Base-by-base conservation (phyloP, 805 yeast genomes). In the Candida stauntonica region DNA sequence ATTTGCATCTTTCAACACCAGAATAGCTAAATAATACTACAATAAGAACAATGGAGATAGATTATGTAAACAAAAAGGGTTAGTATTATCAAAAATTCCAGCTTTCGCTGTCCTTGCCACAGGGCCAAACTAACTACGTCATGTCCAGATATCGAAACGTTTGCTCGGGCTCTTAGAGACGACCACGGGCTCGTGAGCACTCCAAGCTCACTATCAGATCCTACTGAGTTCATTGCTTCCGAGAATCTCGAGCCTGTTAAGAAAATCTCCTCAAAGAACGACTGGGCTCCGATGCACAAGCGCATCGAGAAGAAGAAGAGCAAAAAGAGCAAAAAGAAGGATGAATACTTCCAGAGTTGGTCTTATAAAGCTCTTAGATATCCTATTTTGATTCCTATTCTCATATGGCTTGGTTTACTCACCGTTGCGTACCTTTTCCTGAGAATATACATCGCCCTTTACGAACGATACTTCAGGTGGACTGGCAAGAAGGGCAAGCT, bases 391-490 rank as follows among this genome's bases (percentile, higher is more conserved):
- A 33, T 73, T 0, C 59, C 73, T 14, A 73, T 79, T 1, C 46
- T 72, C 3, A 23, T 62, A 13, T 84, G 89, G 87, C 64, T 81
- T 1, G 26, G 53, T 0, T 41, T 78, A 3, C 61, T 84, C 11
- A 67, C 77, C 18, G 18, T 67, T 0, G 32, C 72, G 0, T 84
- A 84, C 55, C 57, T 74, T 5, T 26, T 68, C 2, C 68, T 83
- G 2, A 61, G 94, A 31, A 48, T 74, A 3, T 75, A 76, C 48
- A 86, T 84, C 23, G 74, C 84, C 1, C 56, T 77, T 3, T 76
- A 73, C 55, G 94, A 84, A 53, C 67, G 72, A 38, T 51, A 70
- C 21, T 59, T 78, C 42, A 72, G 81, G 2, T 79, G 84, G 79
- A 66, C 73, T 1, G 87, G 86, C 4, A 63, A 69, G 41, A 67